Percentiles rank a stretch among this genome's conserved stretches.
Conservation (phyloP, 805 yeast genomes). For the Lachancea fermentati region DNA sequence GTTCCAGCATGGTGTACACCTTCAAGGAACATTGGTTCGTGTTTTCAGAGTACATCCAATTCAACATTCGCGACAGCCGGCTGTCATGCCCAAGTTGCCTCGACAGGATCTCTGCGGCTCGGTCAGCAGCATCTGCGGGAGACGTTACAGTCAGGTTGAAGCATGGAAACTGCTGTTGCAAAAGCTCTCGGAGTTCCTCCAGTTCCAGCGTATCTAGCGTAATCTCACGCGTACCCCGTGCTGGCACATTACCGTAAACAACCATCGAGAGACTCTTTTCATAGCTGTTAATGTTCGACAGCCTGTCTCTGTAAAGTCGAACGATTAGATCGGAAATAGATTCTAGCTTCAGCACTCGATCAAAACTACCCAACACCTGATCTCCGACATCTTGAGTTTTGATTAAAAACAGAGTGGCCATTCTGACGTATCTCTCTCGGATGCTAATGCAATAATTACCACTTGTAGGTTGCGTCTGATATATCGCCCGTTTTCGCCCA, state of each 20-base stretch:
- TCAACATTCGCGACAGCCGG: constrained; percentile 24
- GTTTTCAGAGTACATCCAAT: constrained; percentile 28
- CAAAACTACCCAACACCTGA: neutral
- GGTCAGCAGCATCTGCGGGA: constrained; percentile 1
- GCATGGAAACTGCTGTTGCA: constrained; percentile 18
- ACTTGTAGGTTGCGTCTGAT: neutral
- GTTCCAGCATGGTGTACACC: constrained; percentile 28
- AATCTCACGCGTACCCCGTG: neutral
- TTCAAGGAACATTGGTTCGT: constrained; percentile 11
- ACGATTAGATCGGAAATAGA: constrained; percentile 12
- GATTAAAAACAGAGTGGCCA: neutral
- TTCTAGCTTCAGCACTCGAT: neutral
- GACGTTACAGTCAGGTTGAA: constrained; percentile 20
- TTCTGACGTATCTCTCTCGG: neutral
- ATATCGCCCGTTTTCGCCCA: neutral
- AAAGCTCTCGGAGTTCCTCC: constrained; percentile 1
- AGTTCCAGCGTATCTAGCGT: constrained; percentile 1
- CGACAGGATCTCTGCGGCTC: neutral
- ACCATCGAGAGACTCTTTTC: constrained; percentile 26
- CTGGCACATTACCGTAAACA: constrained; percentile 10
- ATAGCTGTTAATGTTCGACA: constrained; percentile 14
- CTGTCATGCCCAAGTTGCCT: constrained; percentile 2
- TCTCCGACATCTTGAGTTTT: neutral
- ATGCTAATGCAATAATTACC: neutral
- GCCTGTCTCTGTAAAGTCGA: constrained; percentile 20